A percentile compares a stretch with the other conserved stretches of the same genome.
These are phyloP conservation scores for Monosporascus sp. DNA, from an alignment of 2,329 filamentous ascomycete genomes.

Conservation along the genomic window DNA sequence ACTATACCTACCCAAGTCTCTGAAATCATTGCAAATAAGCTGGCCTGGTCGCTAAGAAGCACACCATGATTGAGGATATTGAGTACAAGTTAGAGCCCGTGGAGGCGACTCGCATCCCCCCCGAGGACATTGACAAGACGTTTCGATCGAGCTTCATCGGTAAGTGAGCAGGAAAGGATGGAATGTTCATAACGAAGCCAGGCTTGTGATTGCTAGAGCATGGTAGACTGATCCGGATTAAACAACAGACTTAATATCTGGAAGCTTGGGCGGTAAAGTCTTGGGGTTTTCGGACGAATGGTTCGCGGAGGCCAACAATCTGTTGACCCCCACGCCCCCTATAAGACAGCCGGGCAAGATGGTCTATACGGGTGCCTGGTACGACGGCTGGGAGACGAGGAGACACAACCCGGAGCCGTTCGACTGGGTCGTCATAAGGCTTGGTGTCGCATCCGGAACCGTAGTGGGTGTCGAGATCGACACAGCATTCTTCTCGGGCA, in stretches of 20 bases:
- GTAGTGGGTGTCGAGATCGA: conserved; percentile 74
- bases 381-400: conserved; percentile 66
- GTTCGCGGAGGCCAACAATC: conserved; percentile 62
- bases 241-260: conserved; percentile 53
- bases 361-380: conserved; percentile 66
- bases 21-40: too few relatives aligned
- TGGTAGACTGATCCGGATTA: background rate
- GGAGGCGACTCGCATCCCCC: conserved; percentile 40
- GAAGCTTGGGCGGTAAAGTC: conserved; percentile 56
- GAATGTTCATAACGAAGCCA: background rate
- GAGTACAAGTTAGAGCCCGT: conserved; percentile 54
- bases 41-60: background rate
- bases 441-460: conserved; percentile 65
- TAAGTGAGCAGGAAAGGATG: conserved; percentile 29
- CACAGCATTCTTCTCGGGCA: conserved; percentile 76
- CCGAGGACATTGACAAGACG: conserved; percentile 54
- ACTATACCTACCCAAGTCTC: too few relatives aligned
- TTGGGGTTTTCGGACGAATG: conserved; percentile 63
- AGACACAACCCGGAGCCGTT: conserved; percentile 60
- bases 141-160: conserved; percentile 59
- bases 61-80: conserved; percentile 33
- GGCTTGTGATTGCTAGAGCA: background rate
- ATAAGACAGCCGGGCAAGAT: conserved; percentile 62
- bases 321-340: conserved; percentile 58
- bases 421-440: conserved; percentile 62